phyloP scores from a whole-genome alignment of 2,329 filamentous ascomycete genomes.

The Fusarium sp. region DNA sequence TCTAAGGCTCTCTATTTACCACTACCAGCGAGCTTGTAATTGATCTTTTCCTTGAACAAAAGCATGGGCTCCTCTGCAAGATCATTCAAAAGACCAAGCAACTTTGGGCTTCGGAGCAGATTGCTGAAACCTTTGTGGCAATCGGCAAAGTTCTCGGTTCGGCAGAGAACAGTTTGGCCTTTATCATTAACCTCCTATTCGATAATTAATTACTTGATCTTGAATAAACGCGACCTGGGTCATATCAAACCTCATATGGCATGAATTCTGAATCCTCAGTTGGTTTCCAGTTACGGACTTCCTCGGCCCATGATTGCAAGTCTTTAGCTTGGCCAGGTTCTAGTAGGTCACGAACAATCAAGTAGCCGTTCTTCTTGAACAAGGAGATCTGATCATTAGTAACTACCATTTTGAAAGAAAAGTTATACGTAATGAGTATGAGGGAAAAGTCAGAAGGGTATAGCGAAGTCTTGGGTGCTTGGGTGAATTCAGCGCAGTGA shows the following conservation, averaged over 20 bases:
- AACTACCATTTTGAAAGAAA: background rate
- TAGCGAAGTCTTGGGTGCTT: background rate
- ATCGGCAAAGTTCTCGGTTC: background rate
- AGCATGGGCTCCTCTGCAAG: background rate
- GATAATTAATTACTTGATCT: background rate
- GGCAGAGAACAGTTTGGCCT: background rate
- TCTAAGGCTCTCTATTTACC: background rate
- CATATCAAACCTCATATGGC: background rate
- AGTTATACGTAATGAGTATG: background rate
- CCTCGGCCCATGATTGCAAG: background rate
- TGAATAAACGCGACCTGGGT: accelerated
- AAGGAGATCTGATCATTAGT: background rate
- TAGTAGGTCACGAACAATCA: background rate
- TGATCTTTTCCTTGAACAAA: background rate
- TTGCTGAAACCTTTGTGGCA: background rate
- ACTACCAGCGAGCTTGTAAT: background rate
- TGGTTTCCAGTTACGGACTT: background rate
- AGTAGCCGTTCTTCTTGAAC: background rate
- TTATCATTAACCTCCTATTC: background rate
- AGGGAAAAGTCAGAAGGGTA: background rate
- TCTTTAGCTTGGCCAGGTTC: background rate
- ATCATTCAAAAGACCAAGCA: background rate
- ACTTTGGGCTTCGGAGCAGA: background rate
- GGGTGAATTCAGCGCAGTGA: no score
- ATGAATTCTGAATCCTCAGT: background rate